Evolutionary conservation across 169 alveolate genomes (phyloP), one percentile per base, ranked within the genome.

Genomic region (Plasmodium relictum): DNA sequence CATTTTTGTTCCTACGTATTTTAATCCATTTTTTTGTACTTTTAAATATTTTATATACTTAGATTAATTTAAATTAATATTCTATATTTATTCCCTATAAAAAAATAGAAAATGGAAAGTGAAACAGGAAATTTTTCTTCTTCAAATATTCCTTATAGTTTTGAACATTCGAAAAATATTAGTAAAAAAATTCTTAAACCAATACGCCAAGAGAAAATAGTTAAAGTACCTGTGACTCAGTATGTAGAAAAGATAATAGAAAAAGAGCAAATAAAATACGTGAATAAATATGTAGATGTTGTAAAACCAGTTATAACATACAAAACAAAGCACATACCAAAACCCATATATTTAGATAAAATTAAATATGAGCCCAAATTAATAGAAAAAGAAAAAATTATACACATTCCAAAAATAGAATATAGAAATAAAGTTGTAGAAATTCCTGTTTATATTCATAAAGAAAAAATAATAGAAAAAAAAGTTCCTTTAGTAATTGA

Each of bases 371-470:
- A 83, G 31, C 80, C 80, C 9, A 83, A 83, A 52, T 44, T 83
- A 71, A 26, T 83, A 68, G 91, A 83, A 26, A 83, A 69, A 61
- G 91, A 83, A 54, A 83, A 83, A 83, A 83, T 83, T 68, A 62
- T 83, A 26, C 91, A 83, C 26, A 83, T 83, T 20, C 91, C 91
- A 0, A 83, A 83, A 68, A 83, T 83, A 52, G 91, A 83, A 48
- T 83, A 83, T 37, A 83, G 91, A 83, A 83, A 83, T 69, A 83
- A 83, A 83, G 54, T 83, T 68, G 85, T 83, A 41, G 91, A 83
- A 54, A 83, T 83, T 50, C 91, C 91, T 39, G 85, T 83, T 22
- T 83, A 83, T 20, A 31, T 83, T 56, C 91, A 83, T 44, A 83
- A 83, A 44, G 85, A 83, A 83, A 83, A 83, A n/a, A 83, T 83